phyloP scores from a whole-genome alignment of 108 stramenopile genomes.

The Cylindrotheca closterium region DNA sequence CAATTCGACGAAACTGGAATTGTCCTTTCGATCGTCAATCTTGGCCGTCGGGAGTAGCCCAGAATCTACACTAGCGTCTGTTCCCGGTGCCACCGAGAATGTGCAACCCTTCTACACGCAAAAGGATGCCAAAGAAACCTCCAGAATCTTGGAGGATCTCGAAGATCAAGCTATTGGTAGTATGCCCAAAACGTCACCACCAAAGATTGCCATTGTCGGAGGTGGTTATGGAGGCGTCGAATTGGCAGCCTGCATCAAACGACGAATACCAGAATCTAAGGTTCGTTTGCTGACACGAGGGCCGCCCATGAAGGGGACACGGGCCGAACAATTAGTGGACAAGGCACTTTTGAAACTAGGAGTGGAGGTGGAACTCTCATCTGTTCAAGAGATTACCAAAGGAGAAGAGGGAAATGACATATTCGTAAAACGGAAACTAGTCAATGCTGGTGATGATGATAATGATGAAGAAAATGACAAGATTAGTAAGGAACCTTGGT shows the following conservation, averaged over 20 bases:
- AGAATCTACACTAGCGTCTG: constrained; percentile 39
- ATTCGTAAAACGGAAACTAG: constrained; percentile 6
- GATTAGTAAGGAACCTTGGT: constrained; percentile 13
- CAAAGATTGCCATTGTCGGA: constrained; percentile 66
- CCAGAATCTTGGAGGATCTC: constrained; percentile 43
- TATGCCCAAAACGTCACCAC: no score
- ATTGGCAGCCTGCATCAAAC: constrained; percentile 57
- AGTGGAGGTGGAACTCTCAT: constrained; percentile 10
- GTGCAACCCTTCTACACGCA: constrained; percentile 82
- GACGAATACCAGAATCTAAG: constrained; percentile 12
- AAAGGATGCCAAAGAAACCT: constrained; percentile 64
- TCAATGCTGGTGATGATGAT: not conserved
- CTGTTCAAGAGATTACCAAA: constrained; percentile 6
- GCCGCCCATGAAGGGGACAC: constrained; percentile 31
- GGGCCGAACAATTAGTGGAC: constrained; percentile 28
- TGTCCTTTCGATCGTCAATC: constrained; percentile 68
- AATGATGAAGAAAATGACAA: not conserved
- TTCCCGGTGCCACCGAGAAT: constrained; percentile 65
- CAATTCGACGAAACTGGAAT: not conserved
- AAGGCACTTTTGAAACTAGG: constrained; percentile 24
- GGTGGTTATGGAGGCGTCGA: constrained; percentile 87
- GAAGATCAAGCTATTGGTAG: constrained; percentile 24
- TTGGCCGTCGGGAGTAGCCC: constrained; percentile 69
- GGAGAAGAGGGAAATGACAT: constrained; percentile 5
- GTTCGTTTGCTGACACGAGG: constrained; percentile 25